These are phyloP conservation scores for Garcia nutans DNA, from an alignment of 345 rosid genomes.

Conservation along the genomic window DNA sequence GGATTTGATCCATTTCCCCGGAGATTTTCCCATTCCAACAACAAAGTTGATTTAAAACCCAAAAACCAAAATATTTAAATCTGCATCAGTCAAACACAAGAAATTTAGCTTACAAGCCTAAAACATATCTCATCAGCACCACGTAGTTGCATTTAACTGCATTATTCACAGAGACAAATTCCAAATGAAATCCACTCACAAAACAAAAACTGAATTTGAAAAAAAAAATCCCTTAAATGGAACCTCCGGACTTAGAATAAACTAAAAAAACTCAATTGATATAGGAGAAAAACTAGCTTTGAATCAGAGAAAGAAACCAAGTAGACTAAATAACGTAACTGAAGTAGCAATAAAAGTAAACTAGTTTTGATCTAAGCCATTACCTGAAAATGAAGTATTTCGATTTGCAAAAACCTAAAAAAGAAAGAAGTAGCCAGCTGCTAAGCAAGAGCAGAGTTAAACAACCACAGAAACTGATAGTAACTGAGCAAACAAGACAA, in stretches of 20 bases:
- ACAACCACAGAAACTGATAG: neutral
- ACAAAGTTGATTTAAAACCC: no score
- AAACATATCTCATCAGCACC: neutral
- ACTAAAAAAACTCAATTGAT: neutral
- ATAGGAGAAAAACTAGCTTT: neutral
- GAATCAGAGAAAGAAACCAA: neutral
- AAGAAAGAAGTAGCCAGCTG: neutral
- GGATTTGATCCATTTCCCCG: slow-evolving; percentile 28
- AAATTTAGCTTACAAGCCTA: neutral
- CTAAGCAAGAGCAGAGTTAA: neutral
- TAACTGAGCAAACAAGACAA: neutral
- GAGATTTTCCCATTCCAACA: slow-evolving; percentile 24
- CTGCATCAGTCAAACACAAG: neutral
- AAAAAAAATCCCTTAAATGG: neutral
- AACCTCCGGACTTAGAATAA: neutral
- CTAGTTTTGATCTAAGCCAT: slow-evolving; percentile 2
- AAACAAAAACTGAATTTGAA: neutral
- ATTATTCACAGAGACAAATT: no score
- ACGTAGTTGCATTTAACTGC: neutral
- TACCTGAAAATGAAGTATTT: neutral
- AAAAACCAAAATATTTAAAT: neutral
- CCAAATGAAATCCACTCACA: neutral
- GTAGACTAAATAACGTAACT: neutral
- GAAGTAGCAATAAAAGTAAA: neutral
- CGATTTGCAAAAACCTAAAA: neutral